Evolutionary conservation across 805 yeast genomes (phyloP), one percentile per base, ranked within the genome.

Genomic region (Sugiyamaella marilandica): DNA sequence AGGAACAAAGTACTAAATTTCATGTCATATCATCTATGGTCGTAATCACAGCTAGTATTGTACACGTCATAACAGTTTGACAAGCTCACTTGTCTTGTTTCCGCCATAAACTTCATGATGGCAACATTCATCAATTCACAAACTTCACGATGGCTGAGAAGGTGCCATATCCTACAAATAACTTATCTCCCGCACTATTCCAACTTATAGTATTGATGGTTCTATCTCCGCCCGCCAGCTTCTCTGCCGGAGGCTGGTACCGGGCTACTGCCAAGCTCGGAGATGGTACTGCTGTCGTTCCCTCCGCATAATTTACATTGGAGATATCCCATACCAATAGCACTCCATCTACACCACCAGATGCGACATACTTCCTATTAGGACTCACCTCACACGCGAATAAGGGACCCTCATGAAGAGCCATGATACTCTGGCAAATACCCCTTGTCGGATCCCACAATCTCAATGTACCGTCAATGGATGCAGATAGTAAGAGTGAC

Each of bases 391-490:
- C 66, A 1, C 83, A 81, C 16, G 71, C 70, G 51, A 83, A 73
- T 1, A 87, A 76, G 2, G 62, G 57, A 2, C 74, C 63, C 24
- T 84, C 83, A 52, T 75, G 80, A 2, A 73, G 65, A 55, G 64
- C 65, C 51, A 62, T 71, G 62, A 10, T 71, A 63, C 36, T 71
- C 61, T 53, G 68, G 66, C 24, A 78, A 4, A 26, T 35, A 1
- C 61, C 62, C 11, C 41, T 41, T 16, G 65, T 65, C 2, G 79
- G 73, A 57, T 84, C 79, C 95, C 95, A 87, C 0, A 87, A 58
- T 54, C 84, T 76, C 1, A 84, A 70, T 0, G 84, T 72, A 0
- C 94, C 88, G 59, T 90, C 95, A 66, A 87, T 70, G 0, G 94
- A 82, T 2, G 82, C 74, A 44, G 83, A 77, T 35, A 84, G 61